Evolutionary conservation across 2,329 filamentous ascomycete genomes (phyloP).

Genomic region (Microdochium paspali): DNA sequence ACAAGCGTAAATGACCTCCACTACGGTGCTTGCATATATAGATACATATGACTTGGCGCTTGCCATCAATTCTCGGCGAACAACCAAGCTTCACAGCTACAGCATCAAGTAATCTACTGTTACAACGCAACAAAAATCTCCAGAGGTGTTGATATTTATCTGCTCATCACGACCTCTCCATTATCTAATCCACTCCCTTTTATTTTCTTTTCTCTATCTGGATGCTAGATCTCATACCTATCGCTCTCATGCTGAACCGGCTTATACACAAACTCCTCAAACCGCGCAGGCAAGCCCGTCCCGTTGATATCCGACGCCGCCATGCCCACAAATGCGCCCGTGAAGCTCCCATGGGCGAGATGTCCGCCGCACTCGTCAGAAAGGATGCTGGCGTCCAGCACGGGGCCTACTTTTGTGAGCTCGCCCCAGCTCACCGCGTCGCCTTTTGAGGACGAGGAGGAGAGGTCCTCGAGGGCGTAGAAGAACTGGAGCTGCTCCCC

Average conservation of each 20-base stretch:
- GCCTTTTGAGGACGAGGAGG: not conserved
- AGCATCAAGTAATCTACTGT: no score
- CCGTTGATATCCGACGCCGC: constrained; percentile 48
- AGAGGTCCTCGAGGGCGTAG: constrained; percentile 33
- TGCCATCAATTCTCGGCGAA: no score
- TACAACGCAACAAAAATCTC: no score
- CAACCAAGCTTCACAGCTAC: no score
- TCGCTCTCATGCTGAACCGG: constrained; percentile 37
- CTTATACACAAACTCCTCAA: constrained; percentile 42
- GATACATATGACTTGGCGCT: no score
- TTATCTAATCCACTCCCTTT: not conserved
- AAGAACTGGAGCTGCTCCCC: constrained; percentile 42
- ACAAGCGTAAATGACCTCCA: no score
- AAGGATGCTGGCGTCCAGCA: constrained; percentile 48
- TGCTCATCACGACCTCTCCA: not conserved
- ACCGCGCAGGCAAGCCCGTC: constrained; percentile 31
- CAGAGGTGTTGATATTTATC: no score
- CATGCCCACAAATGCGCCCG: constrained; percentile 49
- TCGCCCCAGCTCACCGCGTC: constrained; percentile 19
- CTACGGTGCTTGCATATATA: no score
- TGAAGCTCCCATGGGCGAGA: constrained; percentile 52
- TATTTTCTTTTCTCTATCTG: not conserved
- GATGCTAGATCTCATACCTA: constrained; percentile 32
- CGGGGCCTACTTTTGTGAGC: constrained; percentile 40
- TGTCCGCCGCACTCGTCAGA: constrained; percentile 57